Percentiles rank a stretch among this genome's conserved stretches.
These are phyloP conservation scores for Bruguiera parviflora DNA, from an alignment of 345 rosid genomes.

Conservation along the genomic window DNA sequence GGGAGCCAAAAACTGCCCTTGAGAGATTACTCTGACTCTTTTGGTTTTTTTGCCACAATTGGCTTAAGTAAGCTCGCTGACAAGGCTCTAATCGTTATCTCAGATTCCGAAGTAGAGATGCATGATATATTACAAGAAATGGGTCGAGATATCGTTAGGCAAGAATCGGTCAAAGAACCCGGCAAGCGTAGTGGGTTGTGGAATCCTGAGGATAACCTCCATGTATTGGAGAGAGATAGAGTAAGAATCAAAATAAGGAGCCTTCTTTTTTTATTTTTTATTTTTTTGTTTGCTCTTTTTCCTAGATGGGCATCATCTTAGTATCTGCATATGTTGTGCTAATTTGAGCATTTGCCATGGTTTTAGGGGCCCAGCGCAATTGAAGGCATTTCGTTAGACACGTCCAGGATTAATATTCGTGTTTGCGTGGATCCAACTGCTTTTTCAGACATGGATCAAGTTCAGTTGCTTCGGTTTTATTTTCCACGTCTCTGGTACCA, in stretches of 20 bases:
- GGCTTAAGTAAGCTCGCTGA: not conserved
- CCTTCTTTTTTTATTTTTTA: too few relatives aligned
- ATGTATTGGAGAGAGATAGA: not conserved
- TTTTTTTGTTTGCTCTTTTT: not conserved
- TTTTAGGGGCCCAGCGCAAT: not conserved
- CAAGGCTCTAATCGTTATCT: not conserved
- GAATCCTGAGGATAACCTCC: not conserved
- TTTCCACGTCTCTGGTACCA: not conserved
- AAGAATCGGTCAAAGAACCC: not conserved
- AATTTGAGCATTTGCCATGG: not conserved
- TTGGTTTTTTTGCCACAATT: too few relatives aligned
- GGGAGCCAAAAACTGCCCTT: not conserved
- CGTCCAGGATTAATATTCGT: too few relatives aligned
- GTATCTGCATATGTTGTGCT: not conserved
- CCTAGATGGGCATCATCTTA: too few relatives aligned
- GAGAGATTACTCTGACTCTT: not conserved
- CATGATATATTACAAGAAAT: constrained; percentile 10
- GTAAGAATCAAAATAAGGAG: not conserved
- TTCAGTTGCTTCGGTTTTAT: not conserved
- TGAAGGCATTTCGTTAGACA: not conserved
- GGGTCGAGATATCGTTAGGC: not conserved
- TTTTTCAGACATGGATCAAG: not conserved
- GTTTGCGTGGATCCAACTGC: not conserved
- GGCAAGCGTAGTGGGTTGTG: constrained; percentile 1
- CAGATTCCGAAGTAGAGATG: not conserved